A percentile compares a stretch with the other conserved stretches of the same genome.
Conservation (phyloP, 176 grass and related monocot genomes). For the Areca catechu region DNA sequence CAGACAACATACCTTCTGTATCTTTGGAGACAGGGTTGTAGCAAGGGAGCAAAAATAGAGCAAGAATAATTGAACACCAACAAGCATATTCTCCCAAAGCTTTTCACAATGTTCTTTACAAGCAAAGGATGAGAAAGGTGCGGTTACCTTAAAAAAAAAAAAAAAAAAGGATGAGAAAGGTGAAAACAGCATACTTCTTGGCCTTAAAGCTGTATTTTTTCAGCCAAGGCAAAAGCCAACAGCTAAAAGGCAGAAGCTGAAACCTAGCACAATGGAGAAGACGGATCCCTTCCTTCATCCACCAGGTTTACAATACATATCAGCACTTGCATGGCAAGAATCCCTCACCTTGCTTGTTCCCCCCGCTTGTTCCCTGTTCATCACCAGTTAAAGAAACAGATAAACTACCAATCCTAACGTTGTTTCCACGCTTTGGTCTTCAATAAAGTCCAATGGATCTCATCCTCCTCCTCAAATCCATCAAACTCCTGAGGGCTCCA, state of each 20-base stretch:
- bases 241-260: conserved; percentile 9
- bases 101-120: too few relatives aligned
- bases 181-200: too few relatives aligned
- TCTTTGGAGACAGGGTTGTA: too few relatives aligned
- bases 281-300: conserved; percentile 41
- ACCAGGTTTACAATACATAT: conserved; percentile 11
- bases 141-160: too few relatives aligned
- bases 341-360: conserved; percentile 32
- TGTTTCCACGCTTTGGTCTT: conserved; percentile 25
- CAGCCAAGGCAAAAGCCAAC: conserved; percentile 10
- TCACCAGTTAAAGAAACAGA: conserved; percentile 15
- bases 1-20: too few relatives aligned
- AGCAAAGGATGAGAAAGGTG: too few relatives aligned
- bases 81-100: too few relatives aligned
- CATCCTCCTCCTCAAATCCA: background rate
- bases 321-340: conserved; percentile 41
- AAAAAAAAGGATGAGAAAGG: too few relatives aligned
- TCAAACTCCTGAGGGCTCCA: background rate
- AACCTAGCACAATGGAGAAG: conserved; percentile 20
- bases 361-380: background rate
- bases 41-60: too few relatives aligned
- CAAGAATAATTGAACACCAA: too few relatives aligned
- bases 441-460: conserved; percentile 7
- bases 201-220: conserved; percentile 8
- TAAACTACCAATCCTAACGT: conserved; percentile 4